A percentile compares a stretch with the other conserved stretches of the same genome.
Evolutionary conservation across 2,329 filamentous ascomycete species (phyloP).

Genomic region (Metarhizium sp.): DNA sequence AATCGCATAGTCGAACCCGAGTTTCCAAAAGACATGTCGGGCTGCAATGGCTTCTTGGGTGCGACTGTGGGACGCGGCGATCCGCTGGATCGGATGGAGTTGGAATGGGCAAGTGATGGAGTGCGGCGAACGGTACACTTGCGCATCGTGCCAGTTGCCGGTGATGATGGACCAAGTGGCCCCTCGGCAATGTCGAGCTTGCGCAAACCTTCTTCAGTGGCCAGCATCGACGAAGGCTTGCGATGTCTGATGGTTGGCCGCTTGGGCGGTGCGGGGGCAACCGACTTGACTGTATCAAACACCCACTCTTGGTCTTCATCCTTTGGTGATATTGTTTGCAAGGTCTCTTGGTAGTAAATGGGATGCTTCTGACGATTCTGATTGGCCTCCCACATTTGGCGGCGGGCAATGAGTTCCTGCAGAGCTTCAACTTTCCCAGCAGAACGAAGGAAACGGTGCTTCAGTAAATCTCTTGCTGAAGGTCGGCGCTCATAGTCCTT

Average conservation of each 20-base stretch:
- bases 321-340: slow-evolving; percentile 59
- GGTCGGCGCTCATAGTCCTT: slow-evolving; percentile 84
- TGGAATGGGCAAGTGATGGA: slow-evolving; percentile 31
- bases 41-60: slow-evolving; percentile 69
- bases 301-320: slow-evolving; percentile 82
- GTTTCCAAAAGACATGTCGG: slow-evolving; percentile 91
- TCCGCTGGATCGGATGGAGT: slow-evolving; percentile 25
- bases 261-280: slow-evolving; percentile 36
- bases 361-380: slow-evolving; percentile 59
- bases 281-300: slow-evolving; percentile 84
- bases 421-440: slow-evolving; percentile 83
- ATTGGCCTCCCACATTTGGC: slow-evolving; percentile 72
- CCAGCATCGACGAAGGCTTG: slow-evolving; percentile 47
- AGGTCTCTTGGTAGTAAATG: slow-evolving; percentile 88
- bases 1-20: slow-evolving; percentile 84
- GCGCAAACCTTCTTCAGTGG: slow-evolving; percentile 51
- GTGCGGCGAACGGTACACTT: slow-evolving; percentile 46
- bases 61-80: slow-evolving; percentile 35
- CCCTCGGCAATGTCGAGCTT: slow-evolving; percentile 53
- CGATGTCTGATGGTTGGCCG: slow-evolving; percentile 42
- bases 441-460: slow-evolving; percentile 77
- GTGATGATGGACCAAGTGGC: slow-evolving; percentile 46
- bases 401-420: slow-evolving; percentile 77
- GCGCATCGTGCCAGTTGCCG: slow-evolving; percentile 45
- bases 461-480: slow-evolving; percentile 76